These are phyloP conservation scores for Emiliania huxleyi DNA, from an alignment of 78 protist genomes.

Conservation along the genomic window DNA sequence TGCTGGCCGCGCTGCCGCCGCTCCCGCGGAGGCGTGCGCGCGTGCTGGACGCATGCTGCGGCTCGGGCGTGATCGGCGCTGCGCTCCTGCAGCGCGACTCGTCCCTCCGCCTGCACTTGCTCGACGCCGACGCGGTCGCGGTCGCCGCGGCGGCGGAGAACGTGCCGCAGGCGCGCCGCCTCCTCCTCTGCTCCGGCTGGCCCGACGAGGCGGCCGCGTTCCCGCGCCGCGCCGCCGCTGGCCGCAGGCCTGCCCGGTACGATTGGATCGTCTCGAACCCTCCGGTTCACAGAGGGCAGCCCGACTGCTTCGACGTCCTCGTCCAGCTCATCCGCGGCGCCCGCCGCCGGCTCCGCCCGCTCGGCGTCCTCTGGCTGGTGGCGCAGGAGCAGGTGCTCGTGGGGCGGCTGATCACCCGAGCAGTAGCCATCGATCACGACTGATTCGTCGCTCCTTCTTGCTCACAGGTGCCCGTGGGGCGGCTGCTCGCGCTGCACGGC, in stretches of 20 bases:
- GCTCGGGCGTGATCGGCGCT: not conserved
- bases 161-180: not conserved
- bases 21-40: not conserved
- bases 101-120: not conserved
- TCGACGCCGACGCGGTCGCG: slow-evolving; percentile 25
- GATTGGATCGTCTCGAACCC: slow-evolving; percentile 18
- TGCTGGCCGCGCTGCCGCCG: not conserved
- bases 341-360: not conserved
- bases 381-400: not conserved
- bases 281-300: not conserved
- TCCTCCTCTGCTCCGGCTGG: not conserved
- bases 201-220: not conserved
- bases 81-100: not conserved
- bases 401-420: not conserved
- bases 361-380: not conserved
- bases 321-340: not conserved
- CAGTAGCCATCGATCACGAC: no score
- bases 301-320: not conserved
- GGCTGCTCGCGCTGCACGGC: not conserved
- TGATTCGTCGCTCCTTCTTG: no score
- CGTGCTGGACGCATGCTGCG: not conserved
- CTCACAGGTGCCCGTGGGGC: no score
- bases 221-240: not conserved
- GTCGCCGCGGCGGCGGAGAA: not conserved
- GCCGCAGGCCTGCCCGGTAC: not conserved